A percentile compares a stretch with the other conserved stretches of the same genome.
Conservation (phyloP, 106 monocot species). For the Dactylorhiza incarnata region DNA sequence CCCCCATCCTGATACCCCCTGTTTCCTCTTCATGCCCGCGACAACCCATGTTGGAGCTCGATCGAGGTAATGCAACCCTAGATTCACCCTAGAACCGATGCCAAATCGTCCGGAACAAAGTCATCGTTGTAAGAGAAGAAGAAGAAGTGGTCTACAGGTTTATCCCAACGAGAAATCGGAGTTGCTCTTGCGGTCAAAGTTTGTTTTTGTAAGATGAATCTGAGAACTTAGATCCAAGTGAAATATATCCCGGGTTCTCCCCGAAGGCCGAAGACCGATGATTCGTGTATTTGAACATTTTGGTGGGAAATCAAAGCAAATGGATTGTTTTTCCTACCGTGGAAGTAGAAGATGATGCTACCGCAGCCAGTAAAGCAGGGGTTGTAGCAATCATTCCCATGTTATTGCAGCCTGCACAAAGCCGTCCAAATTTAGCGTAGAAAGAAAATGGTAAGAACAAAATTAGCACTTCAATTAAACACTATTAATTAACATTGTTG, state of each 20-base stretch:
- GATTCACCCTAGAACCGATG: not conserved
- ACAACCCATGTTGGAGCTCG: no score
- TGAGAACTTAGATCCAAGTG: conserved; percentile 62
- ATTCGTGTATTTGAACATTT: conserved; percentile 54
- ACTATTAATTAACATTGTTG: no score
- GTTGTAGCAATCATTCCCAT: conserved; percentile 50
- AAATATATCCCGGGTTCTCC: conserved; percentile 39
- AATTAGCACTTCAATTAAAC: not conserved
- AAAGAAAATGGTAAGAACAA: no score
- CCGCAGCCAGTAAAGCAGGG: conserved; percentile 63
- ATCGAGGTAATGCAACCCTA: no score
- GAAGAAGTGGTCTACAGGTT: conserved; percentile 30
- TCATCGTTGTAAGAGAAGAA: conserved; percentile 24
- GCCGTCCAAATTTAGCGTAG: no score
- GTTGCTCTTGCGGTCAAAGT: conserved; percentile 28
- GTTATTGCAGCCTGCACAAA: conserved; percentile 39
- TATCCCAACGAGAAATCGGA: conserved; percentile 21
- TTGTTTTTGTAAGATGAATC: conserved; percentile 32
- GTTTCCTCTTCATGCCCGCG: no score
- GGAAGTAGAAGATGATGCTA: conserved; percentile 58
- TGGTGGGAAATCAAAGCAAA: conserved; percentile 43
- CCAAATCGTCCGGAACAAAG: conserved; percentile 10
- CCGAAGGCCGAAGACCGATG: conserved; percentile 33
- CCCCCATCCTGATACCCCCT: no score
- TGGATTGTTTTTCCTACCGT: conserved; percentile 33